Evolutionary conservation across 202 grass and related monocot species (phyloP), one percentile per base, ranked within the genome.

Genomic region (Bolboschoenoplectus hybrid): DNA sequence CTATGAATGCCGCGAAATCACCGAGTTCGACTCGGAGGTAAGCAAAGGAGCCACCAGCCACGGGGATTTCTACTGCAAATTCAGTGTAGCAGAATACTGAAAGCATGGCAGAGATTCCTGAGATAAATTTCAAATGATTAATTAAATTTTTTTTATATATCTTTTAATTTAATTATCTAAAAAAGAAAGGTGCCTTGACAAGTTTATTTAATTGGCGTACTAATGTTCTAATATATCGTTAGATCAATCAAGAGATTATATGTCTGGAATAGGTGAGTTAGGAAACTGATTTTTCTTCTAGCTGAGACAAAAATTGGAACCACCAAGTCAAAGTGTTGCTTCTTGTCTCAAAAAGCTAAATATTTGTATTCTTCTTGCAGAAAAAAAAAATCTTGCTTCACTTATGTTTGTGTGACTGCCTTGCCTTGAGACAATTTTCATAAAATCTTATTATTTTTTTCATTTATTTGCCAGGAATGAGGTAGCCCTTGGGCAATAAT

Each of bases 21-120:
- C 97, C 97, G 20, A 99, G 90, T 82, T 99, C 93, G 1, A 98
- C 93, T 80, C 91, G 93, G 74, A 98, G 86, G 88, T 98, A 98
- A 13, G 93, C 97, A 67, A 98, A 98, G 58, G 90, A 96, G 1
- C 97, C 97, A 0, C 93, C 97, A 0, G 97, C 97, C 0, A 94
- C 97, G 9, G 97, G 93, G 62, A 99, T 99, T 88, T 99, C 97
- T 12, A 99, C 93, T 3, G 93, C 92, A 75, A 96, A 96, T 82
- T 99, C 97, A 13, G 93, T 94, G 89, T 96, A 99, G 89, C 92
- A 99, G 89, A 96, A 94, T 56, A 99, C 97, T 0, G 97, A 99
- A 0, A 99, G 89, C 92, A 98, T 96, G 68, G 97, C 97, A 82
- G 93, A 96, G 85, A 98, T 66, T 40, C 81, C 81, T 84, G 65